Evolutionary conservation across 306 rosid genomes (phyloP).

Genomic region (Cicer yamashitae): DNA sequence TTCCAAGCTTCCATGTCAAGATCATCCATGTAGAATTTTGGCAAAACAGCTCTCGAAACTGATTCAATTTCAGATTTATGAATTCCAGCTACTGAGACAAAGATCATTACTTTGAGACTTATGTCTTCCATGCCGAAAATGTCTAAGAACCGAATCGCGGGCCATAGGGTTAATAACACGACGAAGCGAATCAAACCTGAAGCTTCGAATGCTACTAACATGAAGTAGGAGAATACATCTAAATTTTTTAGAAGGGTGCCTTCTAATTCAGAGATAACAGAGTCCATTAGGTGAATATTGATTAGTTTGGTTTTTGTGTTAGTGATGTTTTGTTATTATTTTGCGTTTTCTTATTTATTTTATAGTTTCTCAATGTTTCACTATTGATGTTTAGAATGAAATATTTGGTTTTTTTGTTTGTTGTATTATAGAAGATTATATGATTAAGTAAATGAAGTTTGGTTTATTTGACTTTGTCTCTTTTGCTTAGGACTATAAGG

Average conservation of each 20-base stretch:
- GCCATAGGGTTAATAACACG: slow-evolving; percentile 66
- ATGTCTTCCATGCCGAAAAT: slow-evolving; percentile 49
- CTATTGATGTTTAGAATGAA: slow-evolving; percentile 22
- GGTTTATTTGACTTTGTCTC: slow-evolving; percentile 36
- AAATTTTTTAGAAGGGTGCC: slow-evolving; percentile 74
- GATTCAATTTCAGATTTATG: slow-evolving; percentile 64
- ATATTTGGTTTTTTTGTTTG: slow-evolving; percentile 6
- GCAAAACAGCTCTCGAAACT: slow-evolving; percentile 81
- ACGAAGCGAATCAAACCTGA: slow-evolving; percentile 81
- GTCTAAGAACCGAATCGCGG: slow-evolving; percentile 54
- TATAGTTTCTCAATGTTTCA: slow-evolving; percentile 4
- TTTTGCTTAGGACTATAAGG: slow-evolving; percentile 42
- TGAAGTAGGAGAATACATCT: slow-evolving; percentile 75
- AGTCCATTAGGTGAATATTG: slow-evolving; percentile 48
- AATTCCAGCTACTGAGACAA: slow-evolving; percentile 66
- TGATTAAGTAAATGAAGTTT: slow-evolving; percentile 34
- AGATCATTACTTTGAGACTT: slow-evolving; percentile 62
- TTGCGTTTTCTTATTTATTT: background rate
- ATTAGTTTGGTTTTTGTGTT: background rate
- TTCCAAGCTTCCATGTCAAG: slow-evolving; percentile 74
- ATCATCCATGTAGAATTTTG: slow-evolving; percentile 84
- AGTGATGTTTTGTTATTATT: slow-evolving; percentile 11
- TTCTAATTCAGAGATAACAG: slow-evolving; percentile 81
- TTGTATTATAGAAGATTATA: slow-evolving; percentile 33
- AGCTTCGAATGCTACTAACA: slow-evolving; percentile 86